Base-by-base conservation (phyloP, 1,284 basidiomycete genomes). In the Rhodotorula sp. region DNA sequence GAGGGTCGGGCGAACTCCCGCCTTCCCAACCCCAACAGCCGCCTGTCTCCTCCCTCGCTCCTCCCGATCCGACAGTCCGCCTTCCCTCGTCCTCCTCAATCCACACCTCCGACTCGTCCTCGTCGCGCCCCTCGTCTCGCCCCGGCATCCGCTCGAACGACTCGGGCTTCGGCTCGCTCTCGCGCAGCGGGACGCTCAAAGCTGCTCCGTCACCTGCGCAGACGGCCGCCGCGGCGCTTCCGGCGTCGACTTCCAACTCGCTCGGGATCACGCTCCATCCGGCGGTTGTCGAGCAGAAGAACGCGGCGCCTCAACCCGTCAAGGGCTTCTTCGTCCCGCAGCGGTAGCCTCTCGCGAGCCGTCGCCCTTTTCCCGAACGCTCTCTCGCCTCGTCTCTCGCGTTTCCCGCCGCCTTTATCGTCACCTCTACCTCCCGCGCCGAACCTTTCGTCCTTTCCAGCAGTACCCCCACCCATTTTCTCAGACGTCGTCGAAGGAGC, bases 1-100 rank as follows among this genome's bases (percentile, higher is more conserved):
- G 64, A 27, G 65, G 64, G 6, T 63, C 68, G 27, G 60, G 60
- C 51, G 68, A 70, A 24, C 52, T 66, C 13, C 58, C 58, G 24
- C 46, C 68, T 3, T 46, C 68, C 15, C 20, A 49, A 55, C 24
- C 22, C 62, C 65, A 39, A 53, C 39, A 39, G 39, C 20, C 46
- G 65, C 24, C 59, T 36, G 39, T 59, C 56, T 44, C 39, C 9
- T 44, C 39, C 39, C 39, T 61, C 59, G 36, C 59, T 34, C 5
- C 59, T 52, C 19, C 49, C 49, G 17, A 32, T n/a, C 59, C 51
- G 27, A 24, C 44, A 4, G n/a, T 51, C 20, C 59, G 59, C n/a
- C 59, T 53, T 13, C 30, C 22, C 24, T 15, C 22, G 24, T 47
- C 27, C 47, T 34, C 22, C 8, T n/a, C 49, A 13, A 19, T 10